A percentile compares a stretch with the other conserved stretches of the same genome.
Conservation (phyloP, 495 filamentous ascomycete species). For the Daldinia grandis region DNA sequence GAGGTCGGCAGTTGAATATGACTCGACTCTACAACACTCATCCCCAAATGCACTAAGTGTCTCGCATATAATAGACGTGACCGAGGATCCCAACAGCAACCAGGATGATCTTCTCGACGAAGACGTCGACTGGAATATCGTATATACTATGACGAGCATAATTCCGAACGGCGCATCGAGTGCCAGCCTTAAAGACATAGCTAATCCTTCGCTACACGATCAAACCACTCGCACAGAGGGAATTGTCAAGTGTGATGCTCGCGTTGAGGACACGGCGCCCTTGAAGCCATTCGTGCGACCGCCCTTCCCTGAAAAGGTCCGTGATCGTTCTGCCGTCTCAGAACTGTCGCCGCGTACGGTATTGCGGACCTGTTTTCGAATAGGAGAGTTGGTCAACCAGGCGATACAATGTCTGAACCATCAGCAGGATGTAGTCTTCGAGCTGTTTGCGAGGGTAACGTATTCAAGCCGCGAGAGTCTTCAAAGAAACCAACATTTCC, state of each 20-base stretch:
- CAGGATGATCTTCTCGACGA: slow-evolving; percentile 48
- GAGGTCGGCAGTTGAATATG: slow-evolving; percentile 42
- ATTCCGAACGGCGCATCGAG: slow-evolving; percentile 11
- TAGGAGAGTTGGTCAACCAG: slow-evolving; percentile 63
- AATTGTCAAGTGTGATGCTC: not conserved
- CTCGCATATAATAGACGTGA: slow-evolving; percentile 3
- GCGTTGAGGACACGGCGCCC: slow-evolving; percentile 11
- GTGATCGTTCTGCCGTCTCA: slow-evolving; percentile 61
- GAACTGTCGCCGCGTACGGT: slow-evolving; percentile 57
- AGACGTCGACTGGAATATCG: slow-evolving; percentile 50
- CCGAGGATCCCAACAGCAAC: not conserved
- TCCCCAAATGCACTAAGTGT: slow-evolving; percentile 9
- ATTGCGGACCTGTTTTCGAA: slow-evolving; percentile 68
- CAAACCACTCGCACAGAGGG: not conserved
- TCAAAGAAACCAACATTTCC: slow-evolving; percentile 62
- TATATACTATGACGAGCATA: slow-evolving; percentile 33
- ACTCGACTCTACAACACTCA: slow-evolving; percentile 38
- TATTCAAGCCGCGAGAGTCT: slow-evolving; percentile 58
- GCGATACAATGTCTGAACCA: slow-evolving; percentile 46
- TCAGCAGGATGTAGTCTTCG: slow-evolving; percentile 59
- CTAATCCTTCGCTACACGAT: not conserved
- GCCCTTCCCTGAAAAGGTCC: slow-evolving; percentile 57
- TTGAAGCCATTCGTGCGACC: slow-evolving; percentile 56
- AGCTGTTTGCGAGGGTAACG: slow-evolving; percentile 66
- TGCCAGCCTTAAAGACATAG: not conserved